phyloP scores from a whole-genome alignment of 306 rosid species.

The Vigna unguiculata region DNA sequence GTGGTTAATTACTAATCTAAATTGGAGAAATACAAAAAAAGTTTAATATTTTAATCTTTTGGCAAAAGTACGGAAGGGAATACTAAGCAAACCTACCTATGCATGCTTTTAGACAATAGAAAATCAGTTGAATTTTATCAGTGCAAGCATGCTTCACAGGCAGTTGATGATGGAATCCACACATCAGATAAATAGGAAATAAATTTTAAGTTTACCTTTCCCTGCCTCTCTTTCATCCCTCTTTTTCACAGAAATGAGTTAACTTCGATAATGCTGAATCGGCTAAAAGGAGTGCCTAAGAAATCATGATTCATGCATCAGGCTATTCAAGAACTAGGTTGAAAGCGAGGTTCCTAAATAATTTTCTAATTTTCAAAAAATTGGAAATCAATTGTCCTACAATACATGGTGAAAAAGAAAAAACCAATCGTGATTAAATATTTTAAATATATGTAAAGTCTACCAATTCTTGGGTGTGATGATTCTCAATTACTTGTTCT shows the following conservation, averaged over 20 bases:
- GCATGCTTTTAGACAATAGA: conserved; percentile 5
- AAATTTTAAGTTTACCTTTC: neutral
- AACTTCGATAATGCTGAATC: neutral
- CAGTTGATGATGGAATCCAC: conserved; percentile 5
- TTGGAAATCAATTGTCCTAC: conserved; percentile 10
- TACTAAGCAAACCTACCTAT: neutral
- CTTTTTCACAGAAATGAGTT: too few relatives aligned
- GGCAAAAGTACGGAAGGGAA: neutral
- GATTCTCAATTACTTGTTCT: conserved; percentile 10
- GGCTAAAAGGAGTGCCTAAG: neutral
- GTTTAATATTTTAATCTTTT: conserved; percentile 3
- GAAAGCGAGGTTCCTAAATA: neutral
- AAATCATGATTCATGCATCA: neutral
- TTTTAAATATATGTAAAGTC: conserved; percentile 18
- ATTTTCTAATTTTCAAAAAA: conserved; percentile 9
- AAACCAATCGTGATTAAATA: neutral
- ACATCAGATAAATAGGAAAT: neutral
- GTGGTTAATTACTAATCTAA: conserved; percentile 22
- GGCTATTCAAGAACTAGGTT: conserved; percentile 7
- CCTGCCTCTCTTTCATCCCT: too few relatives aligned
- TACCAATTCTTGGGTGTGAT: conserved; percentile 2
- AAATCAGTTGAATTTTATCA: conserved; percentile 18
- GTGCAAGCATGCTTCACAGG: neutral
- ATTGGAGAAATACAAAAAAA: conserved; percentile 1
- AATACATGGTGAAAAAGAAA: neutral